Conservation (phyloP, 2,329 filamentous ascomycete genomes). For the Colletotrichum sp. region DNA sequence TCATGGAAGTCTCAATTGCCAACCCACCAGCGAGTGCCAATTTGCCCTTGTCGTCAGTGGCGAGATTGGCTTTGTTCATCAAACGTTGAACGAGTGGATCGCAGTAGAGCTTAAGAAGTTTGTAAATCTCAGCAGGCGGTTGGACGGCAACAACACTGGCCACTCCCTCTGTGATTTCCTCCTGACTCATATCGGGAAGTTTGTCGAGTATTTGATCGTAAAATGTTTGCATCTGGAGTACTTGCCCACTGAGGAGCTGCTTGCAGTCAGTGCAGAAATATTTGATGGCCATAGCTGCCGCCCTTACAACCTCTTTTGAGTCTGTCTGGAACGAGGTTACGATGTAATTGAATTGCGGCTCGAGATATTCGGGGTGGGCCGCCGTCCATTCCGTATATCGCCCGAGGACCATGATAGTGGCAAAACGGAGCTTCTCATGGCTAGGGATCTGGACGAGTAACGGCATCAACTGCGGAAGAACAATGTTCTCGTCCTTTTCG, state of each 20-base stretch:
- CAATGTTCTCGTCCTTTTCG: conserved; percentile 82
- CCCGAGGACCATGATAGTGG: conserved; percentile 96
- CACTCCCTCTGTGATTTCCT: conserved; percentile 95
- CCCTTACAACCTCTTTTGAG: conserved; percentile 89
- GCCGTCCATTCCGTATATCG: conserved; percentile 98
- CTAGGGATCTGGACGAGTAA: conserved; percentile 92
- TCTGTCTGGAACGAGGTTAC: conserved; percentile 89
- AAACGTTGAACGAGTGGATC: conserved; percentile 87
- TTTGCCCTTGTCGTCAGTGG: conserved; percentile 82
- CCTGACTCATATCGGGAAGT: conserved; percentile 84
- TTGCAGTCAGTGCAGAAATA: conserved; percentile 98
- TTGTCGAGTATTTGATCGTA: conserved; percentile 90
- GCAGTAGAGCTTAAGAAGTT: conserved; percentile 88
- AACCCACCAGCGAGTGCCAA: conserved; percentile 79
- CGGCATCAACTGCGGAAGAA: conserved; percentile 90
- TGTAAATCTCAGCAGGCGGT: conserved; percentile 79
- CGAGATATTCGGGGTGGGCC: conserved; percentile 88
- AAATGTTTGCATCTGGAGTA: conserved; percentile 86
- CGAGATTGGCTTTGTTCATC: conserved; percentile 85
- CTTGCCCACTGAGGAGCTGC: conserved; percentile 81
- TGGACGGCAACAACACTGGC: conserved; percentile 90
- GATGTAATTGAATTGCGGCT: conserved; percentile 94
- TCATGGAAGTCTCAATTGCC: background rate
- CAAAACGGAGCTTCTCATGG: conserved; percentile 98
- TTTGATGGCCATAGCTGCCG: conserved; percentile 91